A percentile compares a stretch with the other conserved stretches of the same genome.
Conservation (phyloP, 1,284 basidiomycete species). For the Ganoderma lucidum region DNA sequence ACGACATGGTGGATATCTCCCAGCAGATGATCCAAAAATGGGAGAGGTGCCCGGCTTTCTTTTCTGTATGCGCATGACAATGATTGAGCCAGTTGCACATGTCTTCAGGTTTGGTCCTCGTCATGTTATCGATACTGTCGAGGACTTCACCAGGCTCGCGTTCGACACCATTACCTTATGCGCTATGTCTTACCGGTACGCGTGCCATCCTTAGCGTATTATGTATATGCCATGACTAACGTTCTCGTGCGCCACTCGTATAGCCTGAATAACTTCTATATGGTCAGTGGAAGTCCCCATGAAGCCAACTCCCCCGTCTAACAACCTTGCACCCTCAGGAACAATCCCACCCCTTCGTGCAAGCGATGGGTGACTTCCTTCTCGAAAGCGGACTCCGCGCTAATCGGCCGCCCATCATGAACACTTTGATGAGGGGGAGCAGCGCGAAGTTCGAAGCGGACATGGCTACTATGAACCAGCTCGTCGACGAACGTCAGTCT, state of each 20-base stretch:
- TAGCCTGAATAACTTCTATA: constrained; percentile 52
- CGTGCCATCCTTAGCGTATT: constrained; percentile 1
- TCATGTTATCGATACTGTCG: constrained; percentile 50
- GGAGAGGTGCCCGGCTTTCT: constrained; percentile 45
- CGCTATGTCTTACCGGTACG: constrained; percentile 54
- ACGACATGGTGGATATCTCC: constrained; percentile 58
- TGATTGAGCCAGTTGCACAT: background rate
- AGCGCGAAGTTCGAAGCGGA: constrained; percentile 52
- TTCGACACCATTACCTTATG: constrained; percentile 56
- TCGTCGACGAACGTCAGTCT: constrained; percentile 49
- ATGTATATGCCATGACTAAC: background rate
- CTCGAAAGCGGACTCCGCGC: constrained; percentile 47
- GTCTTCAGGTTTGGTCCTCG: constrained; percentile 50
- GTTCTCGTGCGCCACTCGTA: background rate
- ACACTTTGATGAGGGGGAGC: constrained; percentile 44
- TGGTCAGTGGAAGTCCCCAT: constrained; percentile 24
- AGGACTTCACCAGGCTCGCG: constrained; percentile 57
- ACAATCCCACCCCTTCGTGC: constrained; percentile 51
- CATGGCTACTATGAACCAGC: constrained; percentile 48
- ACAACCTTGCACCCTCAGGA: constrained; percentile 34
- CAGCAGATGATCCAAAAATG: constrained; percentile 57
- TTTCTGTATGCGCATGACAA: background rate
- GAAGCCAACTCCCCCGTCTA: background rate
- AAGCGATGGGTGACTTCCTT: constrained; percentile 53
- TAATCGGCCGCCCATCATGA: constrained; percentile 47